Conservation (phyloP, 2,329 filamentous ascomycete species). For the Amesomyces nigricolor region DNA sequence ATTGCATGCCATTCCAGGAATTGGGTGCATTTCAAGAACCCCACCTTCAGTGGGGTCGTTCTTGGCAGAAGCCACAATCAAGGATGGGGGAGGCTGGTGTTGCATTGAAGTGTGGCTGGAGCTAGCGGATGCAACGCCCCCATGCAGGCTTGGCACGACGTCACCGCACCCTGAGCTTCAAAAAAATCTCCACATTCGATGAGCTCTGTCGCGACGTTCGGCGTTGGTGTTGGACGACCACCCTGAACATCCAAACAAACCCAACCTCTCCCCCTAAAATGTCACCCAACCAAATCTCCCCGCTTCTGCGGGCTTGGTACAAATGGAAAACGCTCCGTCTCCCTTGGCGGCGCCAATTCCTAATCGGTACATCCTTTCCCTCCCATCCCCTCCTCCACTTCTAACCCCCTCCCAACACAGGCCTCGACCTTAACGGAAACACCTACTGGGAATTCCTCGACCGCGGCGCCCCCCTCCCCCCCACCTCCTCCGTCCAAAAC, state of each 20-base stretch:
- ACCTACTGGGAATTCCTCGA: constrained; percentile 65
- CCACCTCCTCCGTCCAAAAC: neutral
- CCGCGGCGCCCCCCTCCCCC: constrained; percentile 33
- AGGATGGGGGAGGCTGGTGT: constrained; percentile 15
- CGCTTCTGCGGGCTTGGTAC: constrained; percentile 45
- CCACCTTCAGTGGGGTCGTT: neutral
- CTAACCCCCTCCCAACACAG: constrained; percentile 33
- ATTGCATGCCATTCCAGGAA: constrained; percentile 9
- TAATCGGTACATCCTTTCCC: constrained; percentile 44
- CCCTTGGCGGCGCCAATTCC: constrained; percentile 59
- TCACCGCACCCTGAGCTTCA: constrained; percentile 7
- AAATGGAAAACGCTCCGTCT: constrained; percentile 58
- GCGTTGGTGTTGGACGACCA: neutral
- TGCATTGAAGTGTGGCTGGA: constrained; percentile 12
- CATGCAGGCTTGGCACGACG: constrained; percentile 20
- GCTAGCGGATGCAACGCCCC: neutral
- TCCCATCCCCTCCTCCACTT: neutral
- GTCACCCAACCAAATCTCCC: constrained; percentile 34
- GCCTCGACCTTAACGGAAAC: constrained; percentile 59
- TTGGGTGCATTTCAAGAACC: constrained; percentile 1
- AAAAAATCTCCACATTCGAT: constrained; percentile 2
- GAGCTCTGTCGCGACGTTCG: constrained; percentile 1
- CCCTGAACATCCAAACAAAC: too few relatives aligned
- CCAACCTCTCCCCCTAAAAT: neutral
- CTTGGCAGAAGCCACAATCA: neutral